Conservation (phyloP, 495 filamentous ascomycete genomes). For the Pseudotulostoma volvatum region DNA sequence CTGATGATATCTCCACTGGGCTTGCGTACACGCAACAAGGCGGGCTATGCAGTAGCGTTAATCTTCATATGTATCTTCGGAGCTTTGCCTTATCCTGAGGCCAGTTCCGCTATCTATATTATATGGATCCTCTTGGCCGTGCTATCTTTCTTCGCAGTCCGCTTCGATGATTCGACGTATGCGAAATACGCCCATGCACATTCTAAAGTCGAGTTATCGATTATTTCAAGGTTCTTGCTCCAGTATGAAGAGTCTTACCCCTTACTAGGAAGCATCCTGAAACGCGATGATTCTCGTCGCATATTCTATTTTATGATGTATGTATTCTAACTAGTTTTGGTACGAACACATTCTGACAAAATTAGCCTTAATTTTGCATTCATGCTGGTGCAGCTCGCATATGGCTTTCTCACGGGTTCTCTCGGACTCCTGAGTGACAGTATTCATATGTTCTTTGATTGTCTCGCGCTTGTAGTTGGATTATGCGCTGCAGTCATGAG, state of each 20-base stretch:
- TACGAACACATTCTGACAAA: slow-evolving; percentile 5
- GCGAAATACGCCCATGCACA: slow-evolving; percentile 28
- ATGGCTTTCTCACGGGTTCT: slow-evolving; percentile 83
- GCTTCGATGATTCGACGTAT: slow-evolving; percentile 20
- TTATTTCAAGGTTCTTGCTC: slow-evolving; percentile 49
- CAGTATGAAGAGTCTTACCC: slow-evolving; percentile 50
- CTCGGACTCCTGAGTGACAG: slow-evolving; percentile 89
- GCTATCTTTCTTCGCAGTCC: slow-evolving; percentile 20
- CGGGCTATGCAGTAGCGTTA: slow-evolving; percentile 18
- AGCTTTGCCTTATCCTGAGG: slow-evolving; percentile 20
- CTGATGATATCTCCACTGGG: slow-evolving; percentile 12
- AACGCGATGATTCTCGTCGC: slow-evolving; percentile 82
- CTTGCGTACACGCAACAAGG: slow-evolving; percentile 19
- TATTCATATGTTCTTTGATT: slow-evolving; percentile 99
- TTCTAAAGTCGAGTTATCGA: slow-evolving; percentile 26
- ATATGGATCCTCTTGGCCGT: slow-evolving; percentile 16
- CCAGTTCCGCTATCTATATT: slow-evolving; percentile 15
- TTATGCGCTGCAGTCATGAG: slow-evolving; percentile 92
- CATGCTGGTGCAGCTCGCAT: slow-evolving; percentile 88
- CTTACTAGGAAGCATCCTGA: slow-evolving; percentile 65
- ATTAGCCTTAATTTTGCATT: slow-evolving; percentile 79
- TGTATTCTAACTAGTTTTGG: slow-evolving; percentile 12
- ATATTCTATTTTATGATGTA: slow-evolving; percentile 97
- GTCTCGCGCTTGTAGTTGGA: slow-evolving; percentile 77
- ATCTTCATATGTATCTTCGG: slow-evolving; percentile 19